A percentile compares a stretch with the other conserved stretches of the same genome.
These are phyloP conservation scores for Globisporangium spinosum DNA, from an alignment of 352 stramenopile species.

Conservation along the genomic window DNA sequence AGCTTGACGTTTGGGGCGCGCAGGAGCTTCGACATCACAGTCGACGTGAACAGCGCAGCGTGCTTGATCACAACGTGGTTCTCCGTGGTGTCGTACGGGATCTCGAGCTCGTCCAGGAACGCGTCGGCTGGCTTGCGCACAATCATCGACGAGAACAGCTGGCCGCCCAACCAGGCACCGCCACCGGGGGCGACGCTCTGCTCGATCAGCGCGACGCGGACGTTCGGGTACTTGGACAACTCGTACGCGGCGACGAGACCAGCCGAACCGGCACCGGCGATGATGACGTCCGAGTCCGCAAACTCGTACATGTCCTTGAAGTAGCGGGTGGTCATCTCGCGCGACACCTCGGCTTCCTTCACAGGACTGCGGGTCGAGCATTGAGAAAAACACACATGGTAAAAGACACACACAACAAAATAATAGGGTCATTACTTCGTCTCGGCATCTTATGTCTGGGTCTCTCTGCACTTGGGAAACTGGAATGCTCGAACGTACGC, in stretches of 20 bases:
- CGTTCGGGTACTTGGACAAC: conserved; percentile 54
- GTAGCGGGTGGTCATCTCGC: conserved; percentile 69
- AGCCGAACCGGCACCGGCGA: conserved; percentile 53
- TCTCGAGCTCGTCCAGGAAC: conserved; percentile 65
- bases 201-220: conserved; percentile 60
- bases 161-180: conserved; percentile 54
- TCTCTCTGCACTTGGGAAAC: background rate
- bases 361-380: conserved; percentile 30
- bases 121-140: conserved; percentile 59
- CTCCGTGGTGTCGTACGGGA: conserved; percentile 60
- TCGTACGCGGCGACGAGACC: conserved; percentile 58
- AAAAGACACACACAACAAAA: conserved; percentile 16
- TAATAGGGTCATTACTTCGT: conserved; percentile 1
- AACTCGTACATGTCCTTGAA: conserved; percentile 78
- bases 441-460: background rate
- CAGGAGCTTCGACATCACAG: conserved; percentile 58
- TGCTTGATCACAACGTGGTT: conserved; percentile 70
- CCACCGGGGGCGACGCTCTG: conserved; percentile 54
- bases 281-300: conserved; percentile 65
- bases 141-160: conserved; percentile 69
- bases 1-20: conserved; percentile 61
- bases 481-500: conserved; percentile 32
- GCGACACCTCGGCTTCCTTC: conserved; percentile 60
- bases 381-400: background rate
- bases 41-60: conserved; percentile 61